A percentile compares a stretch with the other conserved stretches of the same genome.
These are phyloP conservation scores for Schizosaccharomyces lindneri DNA, from an alignment of 805 yeast genomes.

Conservation along the genomic window DNA sequence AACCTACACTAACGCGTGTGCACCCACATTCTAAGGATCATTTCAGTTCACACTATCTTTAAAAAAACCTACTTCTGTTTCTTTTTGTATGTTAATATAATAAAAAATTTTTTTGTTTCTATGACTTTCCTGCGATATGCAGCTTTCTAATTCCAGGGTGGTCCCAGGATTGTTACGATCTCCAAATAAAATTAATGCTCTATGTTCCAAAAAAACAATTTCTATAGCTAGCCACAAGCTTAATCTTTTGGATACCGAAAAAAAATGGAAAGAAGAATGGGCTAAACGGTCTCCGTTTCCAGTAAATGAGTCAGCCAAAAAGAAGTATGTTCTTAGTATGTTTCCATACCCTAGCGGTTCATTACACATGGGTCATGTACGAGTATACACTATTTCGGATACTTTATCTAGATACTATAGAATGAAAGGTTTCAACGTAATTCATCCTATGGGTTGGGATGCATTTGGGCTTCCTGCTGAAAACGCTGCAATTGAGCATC, in stretches of 20 bases:
- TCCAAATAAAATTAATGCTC: too few relatives aligned
- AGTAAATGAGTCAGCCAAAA: conserved; percentile 3
- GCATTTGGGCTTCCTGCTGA: conserved; percentile 97
- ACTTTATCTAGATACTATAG: conserved; percentile 54
- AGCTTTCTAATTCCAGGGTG: too few relatives aligned
- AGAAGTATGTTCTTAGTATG: conserved; percentile 54
- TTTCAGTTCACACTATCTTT: too few relatives aligned
- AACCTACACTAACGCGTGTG: too few relatives aligned
- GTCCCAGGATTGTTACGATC: too few relatives aligned
- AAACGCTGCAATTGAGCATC: conserved; percentile 82
- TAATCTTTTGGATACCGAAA: neutral
- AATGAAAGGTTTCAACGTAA: conserved; percentile 48
- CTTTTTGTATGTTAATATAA: too few relatives aligned
- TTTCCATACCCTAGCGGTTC: conserved; percentile 92
- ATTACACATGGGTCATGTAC: conserved; percentile 77
- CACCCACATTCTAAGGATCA: too few relatives aligned
- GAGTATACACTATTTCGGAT: conserved; percentile 84
- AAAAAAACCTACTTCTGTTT: too few relatives aligned
- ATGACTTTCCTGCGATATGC: too few relatives aligned
- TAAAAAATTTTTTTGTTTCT: too few relatives aligned
- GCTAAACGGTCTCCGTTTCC: neutral
- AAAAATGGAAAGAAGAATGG: neutral
- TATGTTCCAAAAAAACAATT: too few relatives aligned
- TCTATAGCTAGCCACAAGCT: neutral
- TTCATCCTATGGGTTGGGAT: conserved; percentile 99